Base-by-base conservation (phyloP, 768 basidiomycete species). In the Pleurotus pulmonarius region DNA sequence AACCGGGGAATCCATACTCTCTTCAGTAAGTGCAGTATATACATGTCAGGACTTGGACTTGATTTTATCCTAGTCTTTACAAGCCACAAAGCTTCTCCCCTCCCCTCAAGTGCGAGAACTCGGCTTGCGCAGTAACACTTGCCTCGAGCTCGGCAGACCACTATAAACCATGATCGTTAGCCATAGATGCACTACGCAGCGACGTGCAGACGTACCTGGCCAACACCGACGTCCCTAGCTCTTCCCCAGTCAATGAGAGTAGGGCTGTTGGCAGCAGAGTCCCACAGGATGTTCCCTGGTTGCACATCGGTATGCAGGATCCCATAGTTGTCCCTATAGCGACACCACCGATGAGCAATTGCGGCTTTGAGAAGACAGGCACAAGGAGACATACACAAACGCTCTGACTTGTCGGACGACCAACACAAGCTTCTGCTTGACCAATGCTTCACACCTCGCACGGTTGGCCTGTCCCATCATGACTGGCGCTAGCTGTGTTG, bases 31-130 rank as follows among this genome's bases (percentile, higher is more conserved):
- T 20, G 20, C 20, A 20, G 20, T 20, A 20, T 3, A 20, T 20
- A 3, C 20, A 20, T 20, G 20, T 20, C 20, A 20, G 20, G 20
- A 20, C 20, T 20, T 20, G 3, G 3, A 20, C 20, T 1, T 20
- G 20, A 20, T 20, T 20, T 20, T 20, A 20, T 20, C 20, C 20
- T 20, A 20, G 3, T 20, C 20, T 1, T 20, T 20, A 20, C 20
- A 20, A 20, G 20, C 29, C 29, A 34, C 24, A 48, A 48, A 48
- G 22, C 46, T 48, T 48, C 46, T 9, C 5, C 15, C 5, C 46
- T 48, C 46, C 46, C 13, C n/a, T 48, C 46, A 48, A 24, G 22
- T 48, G 46, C 15, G 46, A 48, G 22, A 48, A 48, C 46, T 48
- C 46, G 6, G 46, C 46, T 24, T 48, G 46, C 5, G n/a, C 16